Evolutionary conservation across 1,139 yeast species (phyloP).

Genomic region (Hyphopichia fennica): DNA sequence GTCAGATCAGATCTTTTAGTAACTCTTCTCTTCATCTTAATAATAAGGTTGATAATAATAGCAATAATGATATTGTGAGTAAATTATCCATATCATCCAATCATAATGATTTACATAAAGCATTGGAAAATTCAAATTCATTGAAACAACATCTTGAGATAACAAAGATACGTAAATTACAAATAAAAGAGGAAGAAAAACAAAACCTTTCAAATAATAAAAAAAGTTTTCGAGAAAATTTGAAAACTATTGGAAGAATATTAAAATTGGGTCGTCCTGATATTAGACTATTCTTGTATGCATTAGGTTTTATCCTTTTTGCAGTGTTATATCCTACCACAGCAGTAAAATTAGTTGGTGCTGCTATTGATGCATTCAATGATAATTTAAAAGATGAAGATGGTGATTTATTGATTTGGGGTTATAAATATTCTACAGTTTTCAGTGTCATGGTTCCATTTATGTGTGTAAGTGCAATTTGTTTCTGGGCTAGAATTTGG

Average conservation of each 20-base stretch:
- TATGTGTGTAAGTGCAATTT: slow-evolving; percentile 43
- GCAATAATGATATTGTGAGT: not conserved
- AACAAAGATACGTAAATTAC: slow-evolving; percentile 25
- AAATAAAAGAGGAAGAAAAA: slow-evolving; percentile 34
- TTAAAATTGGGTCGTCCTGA: slow-evolving; percentile 44
- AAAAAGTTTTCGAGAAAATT: slow-evolving; percentile 33
- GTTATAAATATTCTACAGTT: slow-evolving; percentile 43
- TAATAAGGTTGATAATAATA: not conserved
- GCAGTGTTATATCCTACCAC: slow-evolving; percentile 50
- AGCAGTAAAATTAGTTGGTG: slow-evolving; percentile 48
- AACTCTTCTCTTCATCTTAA: not conserved
- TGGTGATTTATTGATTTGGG: slow-evolving; percentile 47
- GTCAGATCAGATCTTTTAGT: not conserved
- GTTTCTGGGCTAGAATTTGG: slow-evolving; percentile 54
- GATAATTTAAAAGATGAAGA: slow-evolving; percentile 35
- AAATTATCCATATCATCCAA: not conserved
- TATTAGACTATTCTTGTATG: slow-evolving; percentile 36
- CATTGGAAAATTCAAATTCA: slow-evolving; percentile 17
- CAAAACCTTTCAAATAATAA: slow-evolving; percentile 25
- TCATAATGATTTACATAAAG: not conserved
- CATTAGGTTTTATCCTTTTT: slow-evolving; percentile 43
- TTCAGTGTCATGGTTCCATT: slow-evolving; percentile 48
- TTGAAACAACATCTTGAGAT: slow-evolving; percentile 32
- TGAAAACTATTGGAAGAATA: slow-evolving; percentile 38
- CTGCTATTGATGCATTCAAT: slow-evolving; percentile 47